Evolutionary conservation across 2,329 filamentous ascomycete species (phyloP).

Genomic region (Epichloe gansuensis): DNA sequence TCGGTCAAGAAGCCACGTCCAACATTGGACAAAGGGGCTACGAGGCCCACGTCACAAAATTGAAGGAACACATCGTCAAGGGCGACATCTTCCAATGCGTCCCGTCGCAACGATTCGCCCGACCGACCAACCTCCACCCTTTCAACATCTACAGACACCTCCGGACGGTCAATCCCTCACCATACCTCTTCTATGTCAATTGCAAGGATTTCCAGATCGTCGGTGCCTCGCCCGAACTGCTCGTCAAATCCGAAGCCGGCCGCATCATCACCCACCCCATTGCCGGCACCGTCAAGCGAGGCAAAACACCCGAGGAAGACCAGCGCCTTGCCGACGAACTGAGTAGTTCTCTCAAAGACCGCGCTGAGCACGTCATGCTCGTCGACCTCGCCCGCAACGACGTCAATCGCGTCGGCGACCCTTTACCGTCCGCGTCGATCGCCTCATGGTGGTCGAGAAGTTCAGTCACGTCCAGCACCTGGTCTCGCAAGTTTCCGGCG

Average conservation of each 20-base stretch:
- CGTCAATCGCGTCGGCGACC: slow-evolving; percentile 90
- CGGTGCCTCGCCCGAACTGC: slow-evolving; percentile 84
- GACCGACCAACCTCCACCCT: slow-evolving; percentile 81
- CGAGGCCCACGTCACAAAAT: slow-evolving; percentile 69
- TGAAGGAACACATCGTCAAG: slow-evolving; percentile 82
- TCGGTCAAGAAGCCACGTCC: slow-evolving; percentile 70
- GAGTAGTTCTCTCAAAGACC: slow-evolving; percentile 73
- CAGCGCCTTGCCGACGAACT: slow-evolving; percentile 66
- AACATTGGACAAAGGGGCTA: slow-evolving; percentile 87
- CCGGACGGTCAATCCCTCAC: slow-evolving; percentile 93
- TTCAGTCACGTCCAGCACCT: slow-evolving; percentile 98
- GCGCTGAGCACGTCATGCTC: slow-evolving; percentile 93
- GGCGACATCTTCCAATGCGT: slow-evolving; percentile 98
- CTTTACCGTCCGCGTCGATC: slow-evolving; percentile 76
- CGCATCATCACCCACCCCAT: slow-evolving; percentile 94
- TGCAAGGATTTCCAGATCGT: slow-evolving; percentile 90
- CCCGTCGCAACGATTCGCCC: slow-evolving; percentile 82
- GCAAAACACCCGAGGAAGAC: slow-evolving; percentile 71
- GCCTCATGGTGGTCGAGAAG: slow-evolving; percentile 84
- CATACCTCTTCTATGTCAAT: slow-evolving; percentile 93
- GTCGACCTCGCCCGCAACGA: slow-evolving; percentile 95
- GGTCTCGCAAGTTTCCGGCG: slow-evolving; percentile 86
- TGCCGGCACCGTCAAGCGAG: slow-evolving; percentile 85
- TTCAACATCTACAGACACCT: slow-evolving; percentile 98
- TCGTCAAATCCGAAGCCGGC: slow-evolving; percentile 80